A percentile compares a stretch with the other conserved stretches of the same genome.
Evolutionary conservation across 345 rosid species (phyloP).

Genomic region (Cardamine resedifolia): DNA sequence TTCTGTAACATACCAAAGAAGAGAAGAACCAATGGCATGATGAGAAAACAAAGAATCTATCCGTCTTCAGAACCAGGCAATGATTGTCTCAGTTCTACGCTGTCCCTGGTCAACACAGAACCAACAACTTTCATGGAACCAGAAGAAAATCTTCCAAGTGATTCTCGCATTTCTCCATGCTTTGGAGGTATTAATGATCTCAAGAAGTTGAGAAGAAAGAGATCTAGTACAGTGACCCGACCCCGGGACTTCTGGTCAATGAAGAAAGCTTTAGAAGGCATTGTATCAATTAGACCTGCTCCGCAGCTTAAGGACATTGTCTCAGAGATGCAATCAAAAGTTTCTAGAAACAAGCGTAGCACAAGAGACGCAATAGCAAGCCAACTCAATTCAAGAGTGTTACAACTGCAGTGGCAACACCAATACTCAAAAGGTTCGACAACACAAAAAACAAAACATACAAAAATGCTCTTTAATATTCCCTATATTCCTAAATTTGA

Average conservation of each 20-base stretch:
- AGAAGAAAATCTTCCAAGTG: conserved; percentile 24
- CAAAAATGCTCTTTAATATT: not conserved
- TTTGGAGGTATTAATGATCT: conserved; percentile 11
- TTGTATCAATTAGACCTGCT: too few relatives aligned
- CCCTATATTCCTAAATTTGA: not conserved
- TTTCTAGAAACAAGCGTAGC: conserved; percentile 55
- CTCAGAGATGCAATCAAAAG: conserved; percentile 33
- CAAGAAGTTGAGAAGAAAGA: conserved; percentile 47
- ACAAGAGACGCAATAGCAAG: conserved; percentile 35
- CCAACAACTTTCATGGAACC: conserved; percentile 33
- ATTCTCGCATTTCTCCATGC: conserved; percentile 26
- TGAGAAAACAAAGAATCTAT: conserved; percentile 26
- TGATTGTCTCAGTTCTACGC: conserved; percentile 27
- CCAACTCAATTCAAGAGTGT: conserved; percentile 15
- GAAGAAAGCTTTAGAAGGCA: too few relatives aligned
- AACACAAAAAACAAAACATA: not conserved
- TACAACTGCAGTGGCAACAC: conserved; percentile 21
- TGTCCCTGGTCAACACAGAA: not conserved
- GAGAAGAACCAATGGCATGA: conserved; percentile 43
- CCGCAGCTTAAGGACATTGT: not conserved
- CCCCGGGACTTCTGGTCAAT: conserved; percentile 40
- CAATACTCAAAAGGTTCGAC: conserved; percentile 30
- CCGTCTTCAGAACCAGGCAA: conserved; percentile 9
- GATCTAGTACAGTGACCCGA: conserved; percentile 46
- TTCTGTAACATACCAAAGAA: conserved; percentile 2